phyloP scores from a whole-genome alignment of 768 basidiomycete species.

The Hortiboletus campestris region DNA sequence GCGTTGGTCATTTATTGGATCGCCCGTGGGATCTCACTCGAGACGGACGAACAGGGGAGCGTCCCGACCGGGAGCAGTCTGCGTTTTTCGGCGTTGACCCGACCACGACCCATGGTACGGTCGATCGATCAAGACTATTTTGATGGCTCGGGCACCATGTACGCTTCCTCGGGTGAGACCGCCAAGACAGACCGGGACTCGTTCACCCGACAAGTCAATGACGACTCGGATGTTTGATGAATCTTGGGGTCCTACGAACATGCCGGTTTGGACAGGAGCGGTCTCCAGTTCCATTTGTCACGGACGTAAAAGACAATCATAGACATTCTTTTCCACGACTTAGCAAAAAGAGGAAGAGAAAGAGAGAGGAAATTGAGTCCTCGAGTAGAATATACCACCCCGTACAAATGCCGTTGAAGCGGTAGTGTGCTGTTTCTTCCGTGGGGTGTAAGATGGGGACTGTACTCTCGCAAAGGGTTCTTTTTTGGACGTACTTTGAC shows the following conservation, averaged over 20 bases:
- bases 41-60: slow-evolving; percentile 10
- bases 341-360: not conserved
- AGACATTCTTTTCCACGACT: not conserved
- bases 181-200: slow-evolving; percentile 2
- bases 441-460: not conserved
- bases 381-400: too few species aligned
- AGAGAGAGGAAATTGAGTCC: not conserved
- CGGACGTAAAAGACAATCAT: too few species aligned
- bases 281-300: not conserved
- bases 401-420: too few species aligned
- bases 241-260: not conserved
- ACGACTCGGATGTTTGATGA: slow-evolving; percentile 6
- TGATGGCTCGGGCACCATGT: slow-evolving; percentile 11
- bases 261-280: not conserved
- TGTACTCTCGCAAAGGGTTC: too few species aligned
- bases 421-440: slow-evolving; percentile 24
- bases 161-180: not conserved
- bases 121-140: not conserved
- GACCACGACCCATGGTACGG: not conserved
- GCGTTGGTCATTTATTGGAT: slow-evolving; percentile 23
- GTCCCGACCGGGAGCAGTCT: not conserved
- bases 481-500: too few species aligned
- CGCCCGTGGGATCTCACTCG: slow-evolving; percentile 18
- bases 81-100: slow-evolving; percentile 7
- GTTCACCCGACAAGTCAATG: too few species aligned